A percentile compares a stretch with the other conserved stretches of the same genome.
Evolutionary conservation across 1,139 yeast species (phyloP).

Genomic region (Taphrina flavorubra): DNA sequence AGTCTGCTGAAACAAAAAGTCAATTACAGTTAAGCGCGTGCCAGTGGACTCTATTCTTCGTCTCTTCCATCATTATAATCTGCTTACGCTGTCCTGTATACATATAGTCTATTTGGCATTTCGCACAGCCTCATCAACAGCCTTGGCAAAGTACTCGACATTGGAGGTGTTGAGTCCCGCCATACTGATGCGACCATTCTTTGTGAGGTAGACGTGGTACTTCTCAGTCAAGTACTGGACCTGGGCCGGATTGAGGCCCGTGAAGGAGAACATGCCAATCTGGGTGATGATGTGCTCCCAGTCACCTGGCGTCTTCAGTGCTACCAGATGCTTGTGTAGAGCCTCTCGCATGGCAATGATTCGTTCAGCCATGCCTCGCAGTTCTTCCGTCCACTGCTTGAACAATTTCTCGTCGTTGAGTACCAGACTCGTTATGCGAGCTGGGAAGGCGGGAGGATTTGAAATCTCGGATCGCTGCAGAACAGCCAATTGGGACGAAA

Average conservation of each 20-base stretch:
- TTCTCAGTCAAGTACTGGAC: slow-evolving; percentile 75
- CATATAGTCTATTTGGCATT: slow-evolving; percentile 13
- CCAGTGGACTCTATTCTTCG: not conserved
- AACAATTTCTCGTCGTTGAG: slow-evolving; percentile 67
- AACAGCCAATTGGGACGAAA: slow-evolving; percentile 78
- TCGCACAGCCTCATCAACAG: slow-evolving; percentile 75
- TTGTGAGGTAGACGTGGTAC: slow-evolving; percentile 70
- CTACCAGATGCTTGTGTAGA: slow-evolving; percentile 59
- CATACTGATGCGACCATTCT: slow-evolving; percentile 81
- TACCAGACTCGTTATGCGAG: slow-evolving; percentile 80
- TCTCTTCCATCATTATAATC: not conserved
- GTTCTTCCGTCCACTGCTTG: slow-evolving; percentile 77
- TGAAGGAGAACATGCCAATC: slow-evolving; percentile 97
- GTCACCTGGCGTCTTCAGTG: slow-evolving; percentile 62
- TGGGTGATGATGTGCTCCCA: slow-evolving; percentile 90
- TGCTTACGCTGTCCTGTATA: not conserved
- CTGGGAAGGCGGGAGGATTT: slow-evolving; percentile 93
- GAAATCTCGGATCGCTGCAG: slow-evolving; percentile 87
- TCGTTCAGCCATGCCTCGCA: slow-evolving; percentile 76
- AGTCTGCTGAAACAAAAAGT: too few species aligned
- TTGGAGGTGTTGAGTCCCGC: slow-evolving; percentile 87
- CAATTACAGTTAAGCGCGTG: too few species aligned
- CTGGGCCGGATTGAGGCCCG: slow-evolving; percentile 81
- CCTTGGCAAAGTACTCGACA: slow-evolving; percentile 76
- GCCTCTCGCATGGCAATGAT: slow-evolving; percentile 70